Percentiles rank a stretch among this genome's conserved stretches.
Conservation (phyloP, 202 grass and related monocot genomes). For the Saccharum hybrid region DNA sequence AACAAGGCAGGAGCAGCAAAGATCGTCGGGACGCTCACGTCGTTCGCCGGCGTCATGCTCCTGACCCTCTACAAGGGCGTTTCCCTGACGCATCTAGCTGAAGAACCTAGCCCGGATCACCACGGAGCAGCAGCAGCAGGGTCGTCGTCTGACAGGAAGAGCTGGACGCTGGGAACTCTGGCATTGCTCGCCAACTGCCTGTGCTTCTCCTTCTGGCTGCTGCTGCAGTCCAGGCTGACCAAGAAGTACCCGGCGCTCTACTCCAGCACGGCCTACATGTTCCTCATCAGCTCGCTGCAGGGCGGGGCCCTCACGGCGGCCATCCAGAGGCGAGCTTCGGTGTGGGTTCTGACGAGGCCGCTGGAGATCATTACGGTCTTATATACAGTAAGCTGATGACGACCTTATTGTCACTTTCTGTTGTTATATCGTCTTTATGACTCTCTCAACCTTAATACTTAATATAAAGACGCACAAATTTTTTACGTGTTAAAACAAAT, state of each 20-base stretch:
- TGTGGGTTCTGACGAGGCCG: slow-evolving; percentile 57
- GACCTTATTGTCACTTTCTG: not conserved
- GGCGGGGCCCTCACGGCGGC: slow-evolving; percentile 36
- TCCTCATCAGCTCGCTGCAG: slow-evolving; percentile 69
- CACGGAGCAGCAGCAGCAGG: slow-evolving; percentile 29
- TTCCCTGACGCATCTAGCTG: slow-evolving; percentile 56
- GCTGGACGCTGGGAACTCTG: slow-evolving; percentile 62
- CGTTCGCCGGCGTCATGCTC: slow-evolving; percentile 65
- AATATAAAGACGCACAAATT: too few species aligned
- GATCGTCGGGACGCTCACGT: slow-evolving; percentile 56
- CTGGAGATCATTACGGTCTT: slow-evolving; percentile 56
- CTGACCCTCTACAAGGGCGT: slow-evolving; percentile 79
- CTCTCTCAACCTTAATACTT: too few species aligned
- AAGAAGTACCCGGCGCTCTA: slow-evolving; percentile 73
- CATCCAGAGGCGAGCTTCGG: slow-evolving; percentile 48
- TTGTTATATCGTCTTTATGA: not conserved
- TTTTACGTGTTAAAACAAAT: too few species aligned
- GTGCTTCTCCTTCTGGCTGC: slow-evolving; percentile 76
- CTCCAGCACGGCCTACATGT: slow-evolving; percentile 63
- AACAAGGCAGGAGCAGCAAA: slow-evolving; percentile 68
- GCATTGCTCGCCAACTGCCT: slow-evolving; percentile 62
- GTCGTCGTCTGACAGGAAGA: slow-evolving; percentile 44
- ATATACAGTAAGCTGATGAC: slow-evolving; percentile 47
- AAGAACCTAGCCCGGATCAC: slow-evolving; percentile 28
- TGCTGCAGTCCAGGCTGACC: slow-evolving; percentile 61